A percentile compares a stretch with the other conserved stretches of the same genome.
These are phyloP conservation scores for Cadophora sp. DNA, from an alignment of 2,329 filamentous ascomycete genomes.

Conservation along the genomic window DNA sequence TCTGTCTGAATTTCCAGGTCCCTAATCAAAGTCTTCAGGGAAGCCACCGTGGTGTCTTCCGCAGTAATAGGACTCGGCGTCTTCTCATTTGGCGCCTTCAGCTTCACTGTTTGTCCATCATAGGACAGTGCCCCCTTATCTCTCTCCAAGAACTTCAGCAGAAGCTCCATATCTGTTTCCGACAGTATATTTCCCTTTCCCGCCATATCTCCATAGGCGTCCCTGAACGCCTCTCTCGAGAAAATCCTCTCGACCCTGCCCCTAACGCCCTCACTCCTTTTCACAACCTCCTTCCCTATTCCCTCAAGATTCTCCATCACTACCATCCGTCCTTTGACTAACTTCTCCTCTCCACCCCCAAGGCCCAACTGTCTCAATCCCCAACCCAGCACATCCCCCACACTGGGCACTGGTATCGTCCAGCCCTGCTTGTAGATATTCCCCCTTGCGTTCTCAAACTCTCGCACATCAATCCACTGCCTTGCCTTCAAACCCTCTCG, in stretches of 20 bases:
- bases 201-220: slow-evolving; percentile 61
- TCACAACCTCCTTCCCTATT: slow-evolving; percentile 60
- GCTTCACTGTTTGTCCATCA: slow-evolving; percentile 76
- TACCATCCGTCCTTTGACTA: slow-evolving; percentile 69
- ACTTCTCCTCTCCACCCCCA: slow-evolving; percentile 57
- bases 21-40: slow-evolving; percentile 78
- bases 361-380: slow-evolving; percentile 74
- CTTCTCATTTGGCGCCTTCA: slow-evolving; percentile 63
- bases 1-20: slow-evolving; percentile 77
- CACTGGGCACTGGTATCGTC: slow-evolving; percentile 60
- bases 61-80: slow-evolving; percentile 63
- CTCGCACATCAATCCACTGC: slow-evolving; percentile 72
- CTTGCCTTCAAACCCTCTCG: slow-evolving; percentile 73
- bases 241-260: slow-evolving; percentile 70
- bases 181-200: slow-evolving; percentile 59
- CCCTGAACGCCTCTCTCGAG: slow-evolving; percentile 68
- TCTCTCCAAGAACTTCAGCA: slow-evolving; percentile 73
- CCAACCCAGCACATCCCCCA: slow-evolving; percentile 71
- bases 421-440: slow-evolving; percentile 82
- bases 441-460: slow-evolving; percentile 69
- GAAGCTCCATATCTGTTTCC: slow-evolving; percentile 69
- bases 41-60: slow-evolving; percentile 83
- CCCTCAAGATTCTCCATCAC: slow-evolving; percentile 68
- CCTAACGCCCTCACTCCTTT: slow-evolving; percentile 49
- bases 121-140: slow-evolving; percentile 66